These are phyloP conservation scores for Neofusicoccum kwambonambiense DNA, from an alignment of 2,329 filamentous ascomycete genomes.

Conservation along the genomic window DNA sequence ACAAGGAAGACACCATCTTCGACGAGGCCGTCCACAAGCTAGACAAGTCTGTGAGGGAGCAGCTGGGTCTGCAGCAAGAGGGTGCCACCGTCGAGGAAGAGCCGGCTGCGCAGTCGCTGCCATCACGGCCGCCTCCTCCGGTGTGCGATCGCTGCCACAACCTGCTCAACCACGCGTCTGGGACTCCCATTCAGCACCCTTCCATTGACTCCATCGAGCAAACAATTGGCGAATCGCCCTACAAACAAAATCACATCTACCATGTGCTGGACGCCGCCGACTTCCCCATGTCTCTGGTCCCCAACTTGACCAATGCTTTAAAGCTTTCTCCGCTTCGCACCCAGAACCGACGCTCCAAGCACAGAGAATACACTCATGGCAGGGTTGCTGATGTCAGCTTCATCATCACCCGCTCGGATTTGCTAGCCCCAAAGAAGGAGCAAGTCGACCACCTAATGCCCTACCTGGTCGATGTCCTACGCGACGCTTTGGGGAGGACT, in stretches of 20 bases:
- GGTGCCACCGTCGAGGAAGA: background rate
- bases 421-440: slow-evolving; percentile 78
- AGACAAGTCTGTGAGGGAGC: slow-evolving; percentile 21
- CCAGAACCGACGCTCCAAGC: slow-evolving; percentile 73
- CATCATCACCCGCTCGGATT: slow-evolving; percentile 83
- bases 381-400: slow-evolving; percentile 80
- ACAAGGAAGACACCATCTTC: slow-evolving; percentile 38
- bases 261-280: slow-evolving; percentile 94
- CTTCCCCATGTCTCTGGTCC: slow-evolving; percentile 90
- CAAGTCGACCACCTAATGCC: slow-evolving; percentile 86
- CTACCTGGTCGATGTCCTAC: slow-evolving; percentile 73
- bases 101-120: background rate
- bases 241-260: slow-evolving; percentile 91
- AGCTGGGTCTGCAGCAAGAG: background rate
- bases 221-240: slow-evolving; percentile 83
- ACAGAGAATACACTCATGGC: slow-evolving; percentile 63
- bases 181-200: slow-evolving; percentile 74
- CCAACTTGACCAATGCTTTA: slow-evolving; percentile 69
- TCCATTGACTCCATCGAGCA: slow-evolving; percentile 76
- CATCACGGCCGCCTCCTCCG: slow-evolving; percentile 39
- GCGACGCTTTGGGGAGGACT: slow-evolving; percentile 68
- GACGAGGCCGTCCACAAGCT: slow-evolving; percentile 34
- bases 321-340: slow-evolving; percentile 72
- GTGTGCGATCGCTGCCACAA: slow-evolving; percentile 87
- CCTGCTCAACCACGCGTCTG: slow-evolving; percentile 71